Conservation (phyloP, 805 yeast species). For the Candida oleophila region DNA sequence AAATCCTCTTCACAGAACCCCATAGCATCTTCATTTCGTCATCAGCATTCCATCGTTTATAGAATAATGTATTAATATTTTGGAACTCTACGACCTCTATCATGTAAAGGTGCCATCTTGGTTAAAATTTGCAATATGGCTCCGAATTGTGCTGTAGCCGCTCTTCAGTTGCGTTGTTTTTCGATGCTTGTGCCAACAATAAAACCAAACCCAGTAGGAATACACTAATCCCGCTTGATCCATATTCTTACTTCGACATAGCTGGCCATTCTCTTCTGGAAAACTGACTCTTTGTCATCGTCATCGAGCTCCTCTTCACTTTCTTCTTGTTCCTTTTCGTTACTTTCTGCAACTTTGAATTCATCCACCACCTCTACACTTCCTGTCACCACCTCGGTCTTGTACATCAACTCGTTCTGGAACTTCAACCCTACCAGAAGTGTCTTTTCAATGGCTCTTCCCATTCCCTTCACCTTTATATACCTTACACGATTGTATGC, state of each 20-base stretch:
- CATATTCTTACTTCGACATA: constrained; percentile 46
- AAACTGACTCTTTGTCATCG: constrained; percentile 32
- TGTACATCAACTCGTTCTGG: constrained; percentile 46
- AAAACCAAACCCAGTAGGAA: too few species aligned
- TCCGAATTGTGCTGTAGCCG: too few species aligned
- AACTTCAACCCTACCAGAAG: constrained; percentile 63
- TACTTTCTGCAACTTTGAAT: constrained; percentile 21
- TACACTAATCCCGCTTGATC: constrained; percentile 22
- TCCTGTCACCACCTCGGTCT: constrained; percentile 61
- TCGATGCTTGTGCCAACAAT: too few species aligned
- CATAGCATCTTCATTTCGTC: background rate
- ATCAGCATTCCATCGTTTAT: background rate
- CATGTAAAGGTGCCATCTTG: too few species aligned
- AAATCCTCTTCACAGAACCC: too few species aligned
- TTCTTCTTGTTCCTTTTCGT: constrained; percentile 3
- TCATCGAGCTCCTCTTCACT: constrained; percentile 19
- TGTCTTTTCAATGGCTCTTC: constrained; percentile 60
- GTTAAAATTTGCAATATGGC: too few species aligned
- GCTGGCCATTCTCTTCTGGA: constrained; percentile 47
- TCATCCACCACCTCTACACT: constrained; percentile 75
- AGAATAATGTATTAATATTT: too few species aligned
- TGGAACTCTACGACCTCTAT: too few species aligned
- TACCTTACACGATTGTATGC: constrained; percentile 41
- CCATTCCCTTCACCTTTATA: constrained; percentile 72
- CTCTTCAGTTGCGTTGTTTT: too few species aligned